phyloP scores from a whole-genome alignment of 1,284 basidiomycete genomes.

The Hortiboletus rubellus region DNA sequence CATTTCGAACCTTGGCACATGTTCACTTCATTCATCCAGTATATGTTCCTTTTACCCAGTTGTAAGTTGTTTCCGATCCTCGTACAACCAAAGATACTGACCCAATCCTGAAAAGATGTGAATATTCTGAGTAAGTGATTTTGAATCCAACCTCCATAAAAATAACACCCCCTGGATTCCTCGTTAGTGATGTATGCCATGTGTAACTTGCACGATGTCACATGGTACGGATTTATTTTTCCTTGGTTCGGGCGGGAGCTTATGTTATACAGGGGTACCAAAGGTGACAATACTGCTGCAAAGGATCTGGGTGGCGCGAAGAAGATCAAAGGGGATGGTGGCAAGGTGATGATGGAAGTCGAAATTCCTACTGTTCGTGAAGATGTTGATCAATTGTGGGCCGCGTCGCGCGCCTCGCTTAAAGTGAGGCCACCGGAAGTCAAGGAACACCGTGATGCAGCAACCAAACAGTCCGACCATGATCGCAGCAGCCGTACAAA shows the following conservation, averaged over 20 bases:
- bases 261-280: conserved; percentile 66
- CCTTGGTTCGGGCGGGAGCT: neutral
- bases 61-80: conserved; percentile 44
- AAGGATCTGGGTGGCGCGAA: conserved; percentile 89
- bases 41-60: conserved; percentile 77
- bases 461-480: conserved; percentile 86
- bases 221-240: conserved; percentile 52
- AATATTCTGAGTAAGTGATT: conserved; percentile 72
- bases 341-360: conserved; percentile 85
- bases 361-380: conserved; percentile 78
- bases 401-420: conserved; percentile 66
- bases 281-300: conserved; percentile 82
- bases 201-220: conserved; percentile 89
- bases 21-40: conserved; percentile 87
- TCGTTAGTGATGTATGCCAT: conserved; percentile 80
- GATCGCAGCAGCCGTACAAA: conserved; percentile 83
- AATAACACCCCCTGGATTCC: neutral
- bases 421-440: conserved; percentile 63
- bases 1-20: conserved; percentile 94
- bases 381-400: conserved; percentile 86
- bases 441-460: conserved; percentile 82
- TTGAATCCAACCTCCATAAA: neutral
- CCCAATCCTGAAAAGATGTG: conserved; percentile 55
- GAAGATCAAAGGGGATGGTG: conserved; percentile 80
- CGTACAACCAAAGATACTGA: conserved; percentile 11